Evolutionary conservation across 2,329 filamentous ascomycete genomes (phyloP).

Genomic region (Epichloe sibirici): DNA sequence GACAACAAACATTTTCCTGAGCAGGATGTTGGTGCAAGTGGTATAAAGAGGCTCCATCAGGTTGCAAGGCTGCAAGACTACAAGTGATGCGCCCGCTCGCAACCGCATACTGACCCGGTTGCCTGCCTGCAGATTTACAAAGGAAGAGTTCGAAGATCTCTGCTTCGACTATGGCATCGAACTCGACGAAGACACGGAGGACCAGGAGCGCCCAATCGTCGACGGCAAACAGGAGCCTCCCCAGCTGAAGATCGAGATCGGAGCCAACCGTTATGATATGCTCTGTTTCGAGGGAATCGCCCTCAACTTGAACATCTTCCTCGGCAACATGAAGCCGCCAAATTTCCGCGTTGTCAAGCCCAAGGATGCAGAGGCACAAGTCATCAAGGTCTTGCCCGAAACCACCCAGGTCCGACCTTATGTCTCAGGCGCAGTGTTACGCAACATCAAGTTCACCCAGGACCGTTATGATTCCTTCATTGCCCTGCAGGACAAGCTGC

Average conservation of each 20-base stretch:
- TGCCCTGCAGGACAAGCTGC: constrained; percentile 90
- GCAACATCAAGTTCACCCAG: constrained; percentile 84
- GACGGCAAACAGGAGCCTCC: constrained; percentile 75
- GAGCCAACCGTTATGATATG: constrained; percentile 89
- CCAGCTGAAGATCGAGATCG: constrained; percentile 96
- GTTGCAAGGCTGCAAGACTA: neutral
- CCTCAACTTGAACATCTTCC: constrained; percentile 91
- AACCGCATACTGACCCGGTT: constrained; percentile 9
- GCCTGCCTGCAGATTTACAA: constrained; percentile 55
- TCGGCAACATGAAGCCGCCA: constrained; percentile 61
- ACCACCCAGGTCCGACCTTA: constrained; percentile 75
- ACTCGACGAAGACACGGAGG: constrained; percentile 87
- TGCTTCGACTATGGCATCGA: constrained; percentile 99
- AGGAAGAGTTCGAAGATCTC: constrained; percentile 88
- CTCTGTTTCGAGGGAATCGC: constrained; percentile 95
- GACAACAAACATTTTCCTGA: no score
- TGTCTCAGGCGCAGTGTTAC: constrained; percentile 77
- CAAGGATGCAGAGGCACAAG: constrained; percentile 59
- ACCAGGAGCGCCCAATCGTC: constrained; percentile 59
- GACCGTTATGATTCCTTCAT: constrained; percentile 96
- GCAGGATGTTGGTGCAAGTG: no score
- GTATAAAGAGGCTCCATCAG: no score
- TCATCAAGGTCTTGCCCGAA: constrained; percentile 64
- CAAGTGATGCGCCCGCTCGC: neutral
- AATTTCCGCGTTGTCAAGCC: constrained; percentile 69